Evolutionary conservation across 1,139 yeast genomes (phyloP).

Genomic region (Yamadazyma friedrichii): DNA sequence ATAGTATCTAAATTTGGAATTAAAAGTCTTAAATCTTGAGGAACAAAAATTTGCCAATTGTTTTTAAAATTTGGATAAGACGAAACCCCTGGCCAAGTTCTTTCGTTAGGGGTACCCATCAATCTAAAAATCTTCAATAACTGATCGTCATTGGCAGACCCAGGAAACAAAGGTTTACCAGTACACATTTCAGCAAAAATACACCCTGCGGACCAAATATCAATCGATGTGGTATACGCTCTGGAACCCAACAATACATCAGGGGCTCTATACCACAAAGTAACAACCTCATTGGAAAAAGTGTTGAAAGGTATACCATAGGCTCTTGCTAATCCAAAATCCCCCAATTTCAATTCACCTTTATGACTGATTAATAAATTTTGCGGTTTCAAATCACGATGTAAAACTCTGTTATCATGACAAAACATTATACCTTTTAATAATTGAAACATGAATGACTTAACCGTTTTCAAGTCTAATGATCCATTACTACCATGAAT

Average conservation of each 20-base stretch:
- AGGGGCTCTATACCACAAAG: constrained; percentile 98
- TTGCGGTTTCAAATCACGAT: constrained; percentile 95
- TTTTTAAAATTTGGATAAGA: constrained; percentile 81
- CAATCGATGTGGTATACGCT: constrained; percentile 93
- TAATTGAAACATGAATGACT: constrained; percentile 90
- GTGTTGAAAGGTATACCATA: constrained; percentile 98
- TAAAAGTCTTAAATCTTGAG: constrained; percentile 77
- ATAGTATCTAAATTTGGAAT: constrained; percentile 77
- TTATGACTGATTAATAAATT: constrained; percentile 82
- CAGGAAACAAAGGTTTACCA: constrained; percentile 96
- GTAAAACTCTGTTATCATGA: constrained; percentile 91
- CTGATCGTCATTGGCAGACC: constrained; percentile 94
- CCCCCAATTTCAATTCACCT: constrained; percentile 94
- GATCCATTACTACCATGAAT: constrained; percentile 81
- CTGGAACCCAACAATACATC: constrained; percentile 94
- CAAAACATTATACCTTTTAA: constrained; percentile 90
- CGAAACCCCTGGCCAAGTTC: constrained; percentile 94
- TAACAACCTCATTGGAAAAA: constrained; percentile 94
- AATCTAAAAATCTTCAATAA: constrained; percentile 81
- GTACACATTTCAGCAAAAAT: constrained; percentile 97
- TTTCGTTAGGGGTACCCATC: constrained; percentile 96
- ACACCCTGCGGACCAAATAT: constrained; percentile 99
- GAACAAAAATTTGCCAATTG: constrained; percentile 74
- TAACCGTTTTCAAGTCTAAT: constrained; percentile 72
- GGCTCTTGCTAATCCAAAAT: constrained; percentile 95